Percentiles rank a stretch among this genome's conserved stretches.
Conservation (phyloP, 2,329 filamentous ascomycete genomes). For the Ramularia collo-cygni region DNA sequence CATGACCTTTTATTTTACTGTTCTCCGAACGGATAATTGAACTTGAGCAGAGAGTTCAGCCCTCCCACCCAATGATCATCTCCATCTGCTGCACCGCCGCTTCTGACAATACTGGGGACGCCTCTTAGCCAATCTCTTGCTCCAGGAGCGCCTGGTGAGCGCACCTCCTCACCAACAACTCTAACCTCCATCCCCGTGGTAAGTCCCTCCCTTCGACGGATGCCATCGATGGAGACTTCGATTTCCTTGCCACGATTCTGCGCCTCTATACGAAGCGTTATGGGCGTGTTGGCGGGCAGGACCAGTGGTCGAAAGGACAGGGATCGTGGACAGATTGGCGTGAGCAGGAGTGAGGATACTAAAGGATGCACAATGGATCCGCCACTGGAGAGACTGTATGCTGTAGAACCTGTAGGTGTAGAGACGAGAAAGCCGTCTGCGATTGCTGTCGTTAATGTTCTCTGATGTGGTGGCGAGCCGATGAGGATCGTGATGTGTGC, state of each 20-base stretch:
- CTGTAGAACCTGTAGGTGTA: conserved; percentile 90
- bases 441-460: conserved; percentile 87
- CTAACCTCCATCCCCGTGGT: conserved; percentile 61
- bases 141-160: conserved; percentile 31
- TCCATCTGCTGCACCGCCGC: conserved; percentile 40
- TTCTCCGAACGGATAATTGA: conserved; percentile 93
- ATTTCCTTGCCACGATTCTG: conserved; percentile 44
- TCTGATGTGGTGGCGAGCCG: conserved; percentile 51
- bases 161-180: conserved; percentile 79
- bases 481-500: conserved; percentile 89
- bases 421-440: conserved; percentile 92
- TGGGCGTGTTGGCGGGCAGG: conserved; percentile 75
- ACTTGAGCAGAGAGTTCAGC: conserved; percentile 86
- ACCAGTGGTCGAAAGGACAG: conserved; percentile 89
- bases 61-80: conserved; percentile 97
- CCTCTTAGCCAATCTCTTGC: conserved; percentile 59
- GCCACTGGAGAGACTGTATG: conserved; percentile 88
- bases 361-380: conserved; percentile 92
- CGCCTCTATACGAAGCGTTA: conserved; percentile 73
- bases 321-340: conserved; percentile 87
- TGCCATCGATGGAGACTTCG: conserved; percentile 46
- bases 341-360: conserved; percentile 80
- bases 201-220: conserved; percentile 37
- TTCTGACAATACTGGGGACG: conserved; percentile 82
- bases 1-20: too few relatives aligned